Evolutionary conservation across 73 alveolate genomes (phyloP), one percentile per base, ranked within the genome.

Genomic region (Stentor coeruleus): DNA sequence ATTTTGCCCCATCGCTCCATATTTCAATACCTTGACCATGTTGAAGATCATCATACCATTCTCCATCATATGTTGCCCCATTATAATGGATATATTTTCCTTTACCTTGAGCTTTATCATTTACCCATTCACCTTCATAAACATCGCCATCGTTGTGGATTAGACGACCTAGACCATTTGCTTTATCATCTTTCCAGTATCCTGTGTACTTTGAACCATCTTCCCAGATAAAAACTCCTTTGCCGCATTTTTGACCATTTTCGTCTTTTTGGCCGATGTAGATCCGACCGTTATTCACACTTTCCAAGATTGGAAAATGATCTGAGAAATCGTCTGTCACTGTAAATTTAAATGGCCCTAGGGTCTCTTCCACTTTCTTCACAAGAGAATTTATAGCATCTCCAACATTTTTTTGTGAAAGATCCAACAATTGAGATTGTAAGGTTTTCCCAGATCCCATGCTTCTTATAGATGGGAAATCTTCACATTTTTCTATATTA

Each of bases 151-250:
- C 92, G 37, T 74, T 81, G 90, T 92, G 93, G 41, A 89, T 83
- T 84, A 92, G 81, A 82, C 93, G 89, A 39, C 98, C 98, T 83
- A 59, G 74, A 4, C 98, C 98, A 80, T 92, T 91, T n/a, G 96
- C 94, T 83, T 76, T 77, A 6, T 91, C 95, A 35, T 93, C 84
- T 1, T 66, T 33, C 74, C 84, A 85, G 38, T 82, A 74, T 0
- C 92, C 92, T 4, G 74, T 83, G 74, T 87, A 87, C 38, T 74
- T 87, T 38, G 83, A 84, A 35, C 90, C 90, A 76, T 84, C 81
- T 3, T 30, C 31, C 59, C 88, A 76, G 33, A 39, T 31, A 3
- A 39, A 74, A 37, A 49, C 83, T 35, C 90, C 90, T 55, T 33
- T 40, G 15, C 90, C 90, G 3, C 41, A 49, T 38, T 40, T 75